Percentiles rank a stretch among this genome's conserved stretches.
phyloP scores from a whole-genome alignment of 2,329 filamentous ascomycete species.

The Neofusicoccum ribis region DNA sequence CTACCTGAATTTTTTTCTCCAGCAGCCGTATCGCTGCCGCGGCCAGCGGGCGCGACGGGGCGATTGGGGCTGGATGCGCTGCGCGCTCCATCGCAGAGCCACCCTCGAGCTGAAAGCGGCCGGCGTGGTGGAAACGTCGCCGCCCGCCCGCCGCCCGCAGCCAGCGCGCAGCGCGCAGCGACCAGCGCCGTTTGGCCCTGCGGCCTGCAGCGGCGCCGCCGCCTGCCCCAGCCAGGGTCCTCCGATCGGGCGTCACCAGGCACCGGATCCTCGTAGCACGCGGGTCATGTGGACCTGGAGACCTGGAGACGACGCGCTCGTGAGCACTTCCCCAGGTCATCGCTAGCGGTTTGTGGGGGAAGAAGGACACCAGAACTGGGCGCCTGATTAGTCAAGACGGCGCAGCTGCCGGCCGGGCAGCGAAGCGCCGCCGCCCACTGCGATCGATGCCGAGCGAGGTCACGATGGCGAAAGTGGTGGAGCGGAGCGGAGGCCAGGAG shows the following conservation, averaged over 20 bases:
- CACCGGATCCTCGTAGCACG: conserved; percentile 18
- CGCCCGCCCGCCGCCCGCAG: not conserved
- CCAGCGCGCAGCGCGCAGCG: not conserved
- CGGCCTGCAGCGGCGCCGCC: conserved; percentile 4
- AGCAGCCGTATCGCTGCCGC: not conserved
- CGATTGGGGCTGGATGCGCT: conserved; percentile 4
- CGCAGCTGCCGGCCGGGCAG: conserved; percentile 3
- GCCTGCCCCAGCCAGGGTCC: conserved; percentile 13
- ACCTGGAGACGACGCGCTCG: conserved; percentile 18
- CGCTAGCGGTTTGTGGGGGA: conserved; percentile 19
- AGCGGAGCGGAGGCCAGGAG: conserved; percentile 8
- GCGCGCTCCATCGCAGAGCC: not conserved
- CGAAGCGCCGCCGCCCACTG: not conserved
- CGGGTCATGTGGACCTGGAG: conserved; percentile 20
- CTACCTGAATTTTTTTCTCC: conserved; percentile 4
- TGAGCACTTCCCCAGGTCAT: conserved; percentile 14
- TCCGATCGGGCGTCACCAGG: conserved; percentile 17
- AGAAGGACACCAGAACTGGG: conserved; percentile 4
- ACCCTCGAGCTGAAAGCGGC: not conserved
- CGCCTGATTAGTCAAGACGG: conserved; percentile 15
- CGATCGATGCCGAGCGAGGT: not conserved
- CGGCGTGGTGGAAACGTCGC: not conserved
- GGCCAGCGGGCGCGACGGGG: not conserved
- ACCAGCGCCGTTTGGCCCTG: not conserved
- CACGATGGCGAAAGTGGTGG: conserved; percentile 14